Evolutionary conservation across 306 rosid genomes (phyloP).

Genomic region (Corylus avellana): DNA sequence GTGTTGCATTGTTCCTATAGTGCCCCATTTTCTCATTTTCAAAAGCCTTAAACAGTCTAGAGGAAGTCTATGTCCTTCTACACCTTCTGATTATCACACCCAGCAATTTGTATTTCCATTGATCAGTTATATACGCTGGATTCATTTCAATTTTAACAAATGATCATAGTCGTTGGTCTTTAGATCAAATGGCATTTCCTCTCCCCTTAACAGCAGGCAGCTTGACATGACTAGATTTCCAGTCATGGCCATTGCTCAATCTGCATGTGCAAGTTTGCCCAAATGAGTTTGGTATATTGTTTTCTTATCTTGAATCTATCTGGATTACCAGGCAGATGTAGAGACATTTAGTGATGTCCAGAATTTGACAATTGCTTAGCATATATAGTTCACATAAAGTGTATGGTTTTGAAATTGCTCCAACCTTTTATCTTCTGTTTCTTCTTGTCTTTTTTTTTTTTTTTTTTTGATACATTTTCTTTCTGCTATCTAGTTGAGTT

Average conservation of each 20-base stretch:
- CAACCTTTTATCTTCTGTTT: slow-evolving; percentile 17
- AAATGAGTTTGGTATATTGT: neutral
- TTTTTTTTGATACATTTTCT: slow-evolving; percentile 8
- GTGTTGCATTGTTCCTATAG: slow-evolving; percentile 15
- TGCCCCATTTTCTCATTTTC: slow-evolving; percentile 14
- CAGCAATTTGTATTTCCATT: slow-evolving; percentile 5
- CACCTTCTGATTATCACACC: slow-evolving; percentile 10
- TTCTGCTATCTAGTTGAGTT: neutral
- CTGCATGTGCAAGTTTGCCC: neutral
- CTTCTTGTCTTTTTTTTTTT: neutral
- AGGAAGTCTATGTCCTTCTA: slow-evolving; percentile 16
- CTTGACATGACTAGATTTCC: slow-evolving; percentile 11
- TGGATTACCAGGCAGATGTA: neutral
- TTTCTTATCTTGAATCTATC: neutral
- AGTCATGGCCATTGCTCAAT: neutral
- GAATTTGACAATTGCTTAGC: neutral
- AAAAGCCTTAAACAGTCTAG: slow-evolving; percentile 15
- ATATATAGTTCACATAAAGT: neutral
- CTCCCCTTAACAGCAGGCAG: neutral
- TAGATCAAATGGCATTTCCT: neutral
- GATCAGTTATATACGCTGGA: slow-evolving; percentile 9
- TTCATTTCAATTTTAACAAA: neutral
- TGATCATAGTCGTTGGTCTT: neutral
- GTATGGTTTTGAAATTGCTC: slow-evolving; percentile 9
- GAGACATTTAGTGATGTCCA: neutral